Conservation (phyloP, 495 filamentous ascomycete species). For the Niebla homalea region DNA sequence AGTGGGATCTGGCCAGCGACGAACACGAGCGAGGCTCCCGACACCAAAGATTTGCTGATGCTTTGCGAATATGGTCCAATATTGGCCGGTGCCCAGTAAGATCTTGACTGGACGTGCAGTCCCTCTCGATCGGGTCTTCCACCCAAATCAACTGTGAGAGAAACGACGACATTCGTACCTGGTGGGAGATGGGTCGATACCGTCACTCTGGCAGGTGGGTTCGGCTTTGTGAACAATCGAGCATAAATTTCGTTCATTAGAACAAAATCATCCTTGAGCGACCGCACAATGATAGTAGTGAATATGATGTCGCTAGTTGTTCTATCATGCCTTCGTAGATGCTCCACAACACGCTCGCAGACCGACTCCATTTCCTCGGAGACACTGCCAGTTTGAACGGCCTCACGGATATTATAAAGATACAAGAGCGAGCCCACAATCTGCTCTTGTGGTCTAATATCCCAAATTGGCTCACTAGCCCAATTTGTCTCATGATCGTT, state of each 20-base stretch:
- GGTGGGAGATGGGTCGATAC: constrained; percentile 50
- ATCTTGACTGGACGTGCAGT: constrained; percentile 83
- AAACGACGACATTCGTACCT: constrained; percentile 47
- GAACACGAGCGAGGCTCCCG: constrained; percentile 29
- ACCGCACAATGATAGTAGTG: constrained; percentile 61
- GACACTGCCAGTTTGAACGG: constrained; percentile 26
- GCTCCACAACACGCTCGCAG: constrained; percentile 25
- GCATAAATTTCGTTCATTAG: constrained; percentile 62
- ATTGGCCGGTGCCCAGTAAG: constrained; percentile 96
- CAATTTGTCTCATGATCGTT: neutral
- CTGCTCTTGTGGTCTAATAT: neutral
- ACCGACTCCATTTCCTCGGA: constrained; percentile 35
- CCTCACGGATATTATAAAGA: constrained; percentile 32
- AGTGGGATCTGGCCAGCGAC: constrained; percentile 90
- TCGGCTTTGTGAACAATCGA: constrained; percentile 48
- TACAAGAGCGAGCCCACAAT: neutral
- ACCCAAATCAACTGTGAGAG: constrained; percentile 32
- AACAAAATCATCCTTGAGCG: constrained; percentile 60
- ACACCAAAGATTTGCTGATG: constrained; percentile 39
- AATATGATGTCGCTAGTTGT: constrained; percentile 50
- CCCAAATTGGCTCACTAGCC: neutral
- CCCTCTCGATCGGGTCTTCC: constrained; percentile 30
- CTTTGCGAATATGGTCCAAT: constrained; percentile 97
- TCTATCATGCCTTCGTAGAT: constrained; percentile 6
- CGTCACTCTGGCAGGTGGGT: constrained; percentile 74